Conservation (phyloP, 2,329 filamentous ascomycete species). For the Colletotrichum salicis region DNA sequence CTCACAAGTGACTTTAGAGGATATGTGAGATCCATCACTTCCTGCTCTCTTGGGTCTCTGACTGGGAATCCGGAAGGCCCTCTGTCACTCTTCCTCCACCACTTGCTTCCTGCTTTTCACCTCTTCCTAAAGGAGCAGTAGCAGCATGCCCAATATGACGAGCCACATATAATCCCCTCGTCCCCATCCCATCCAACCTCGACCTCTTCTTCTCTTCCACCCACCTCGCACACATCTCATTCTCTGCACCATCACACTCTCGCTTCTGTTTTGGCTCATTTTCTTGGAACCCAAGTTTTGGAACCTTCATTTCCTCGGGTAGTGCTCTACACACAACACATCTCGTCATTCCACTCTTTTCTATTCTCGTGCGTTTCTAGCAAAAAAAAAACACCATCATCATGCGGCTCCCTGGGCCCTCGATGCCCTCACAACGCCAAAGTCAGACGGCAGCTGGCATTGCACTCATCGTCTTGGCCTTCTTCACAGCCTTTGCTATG, state of each 20-base stretch:
- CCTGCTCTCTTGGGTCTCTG: not conserved
- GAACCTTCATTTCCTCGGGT: conserved; percentile 27
- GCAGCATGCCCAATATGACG: not conserved
- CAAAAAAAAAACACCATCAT: not conserved
- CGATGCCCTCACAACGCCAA: conserved; percentile 1
- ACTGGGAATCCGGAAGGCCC: not conserved
- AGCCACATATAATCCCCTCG: not conserved
- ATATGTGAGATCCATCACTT: not conserved
- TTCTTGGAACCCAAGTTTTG: conserved; percentile 34
- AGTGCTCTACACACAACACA: conserved; percentile 15
- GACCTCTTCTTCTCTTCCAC: conserved; percentile 5
- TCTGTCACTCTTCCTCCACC: not conserved
- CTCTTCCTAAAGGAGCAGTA: not conserved
- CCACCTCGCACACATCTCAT: conserved; percentile 9
- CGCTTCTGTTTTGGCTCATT: conserved; percentile 35
- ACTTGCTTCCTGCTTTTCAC: not conserved
- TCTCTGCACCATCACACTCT: conserved; percentile 20
- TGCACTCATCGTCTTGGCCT: conserved; percentile 11
- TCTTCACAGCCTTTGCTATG: conserved; percentile 14
- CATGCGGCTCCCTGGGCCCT: conserved; percentile 17
- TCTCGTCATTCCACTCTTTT: conserved; percentile 21
- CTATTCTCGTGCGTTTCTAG: not conserved
- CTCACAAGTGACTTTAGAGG: fast-evolving
- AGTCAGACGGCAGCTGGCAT: not conserved
- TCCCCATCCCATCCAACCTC: not conserved